Evolutionary conservation across 495 filamentous ascomycete species (phyloP).

Genomic region (Penicillium flavigenum): DNA sequence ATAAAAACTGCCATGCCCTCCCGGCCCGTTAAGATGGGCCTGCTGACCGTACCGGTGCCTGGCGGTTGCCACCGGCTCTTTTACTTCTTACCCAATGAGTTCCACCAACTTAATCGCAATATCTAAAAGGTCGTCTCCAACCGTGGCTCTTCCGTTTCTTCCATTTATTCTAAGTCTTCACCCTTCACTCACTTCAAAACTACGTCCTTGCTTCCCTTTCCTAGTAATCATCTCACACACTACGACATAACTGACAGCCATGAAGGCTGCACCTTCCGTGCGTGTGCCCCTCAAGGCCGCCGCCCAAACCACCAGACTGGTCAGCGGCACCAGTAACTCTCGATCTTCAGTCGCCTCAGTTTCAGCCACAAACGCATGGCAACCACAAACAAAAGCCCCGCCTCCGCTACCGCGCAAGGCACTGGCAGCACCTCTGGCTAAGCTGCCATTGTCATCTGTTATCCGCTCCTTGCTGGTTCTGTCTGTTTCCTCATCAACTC

Average conservation of each 20-base stretch:
- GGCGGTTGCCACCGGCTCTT: conserved; percentile 29
- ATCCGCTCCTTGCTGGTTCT: conserved; percentile 78
- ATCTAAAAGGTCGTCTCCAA: conserved; percentile 16
- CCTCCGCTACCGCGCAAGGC: conserved; percentile 24
- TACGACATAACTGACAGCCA: conserved; percentile 12
- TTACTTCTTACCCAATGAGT: conserved; percentile 3
- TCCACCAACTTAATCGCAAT: conserved; percentile 14
- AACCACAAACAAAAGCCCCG: conserved; percentile 18
- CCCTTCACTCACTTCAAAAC: not conserved
- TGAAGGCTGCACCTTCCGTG: conserved; percentile 38
- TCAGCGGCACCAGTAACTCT: conserved; percentile 43
- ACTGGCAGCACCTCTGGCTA: conserved; percentile 56
- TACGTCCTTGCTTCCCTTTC: not conserved
- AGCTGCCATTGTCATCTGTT: conserved; percentile 70
- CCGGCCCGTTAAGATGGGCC: conserved; percentile 2
- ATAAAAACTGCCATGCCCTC: not conserved
- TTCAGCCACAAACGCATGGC: conserved; percentile 28
- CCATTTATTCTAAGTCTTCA: not conserved
- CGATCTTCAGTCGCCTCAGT: conserved; percentile 38
- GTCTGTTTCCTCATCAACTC: conserved; percentile 72
- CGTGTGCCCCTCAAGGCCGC: conserved; percentile 28
- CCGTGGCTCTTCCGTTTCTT: conserved; percentile 12
- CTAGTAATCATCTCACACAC: not conserved
- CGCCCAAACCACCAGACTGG: conserved; percentile 25
- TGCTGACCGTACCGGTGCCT: conserved; percentile 26